A percentile compares a stretch with the other conserved stretches of the same genome.
phyloP scores from a whole-genome alignment of 441 rosid genomes.

The Adansonia rubrostipa region DNA sequence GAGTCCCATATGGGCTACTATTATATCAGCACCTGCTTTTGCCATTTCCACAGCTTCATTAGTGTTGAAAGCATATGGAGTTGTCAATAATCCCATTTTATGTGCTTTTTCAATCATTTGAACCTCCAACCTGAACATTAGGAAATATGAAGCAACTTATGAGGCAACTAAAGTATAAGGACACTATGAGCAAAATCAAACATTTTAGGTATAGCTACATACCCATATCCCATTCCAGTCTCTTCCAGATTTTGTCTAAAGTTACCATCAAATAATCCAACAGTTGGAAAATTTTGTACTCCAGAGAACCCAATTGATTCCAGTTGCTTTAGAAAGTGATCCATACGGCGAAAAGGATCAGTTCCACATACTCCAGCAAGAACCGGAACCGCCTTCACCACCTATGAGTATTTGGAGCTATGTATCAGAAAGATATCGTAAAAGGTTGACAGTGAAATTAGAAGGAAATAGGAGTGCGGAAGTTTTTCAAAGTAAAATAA shows the following conservation, averaged over 20 bases:
- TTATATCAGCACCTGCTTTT: conserved; percentile 89
- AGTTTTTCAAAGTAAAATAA: conserved; percentile 10
- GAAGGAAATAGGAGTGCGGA: not conserved
- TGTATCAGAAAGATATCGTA: not conserved
- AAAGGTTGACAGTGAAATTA: not conserved
- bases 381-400: conserved; percentile 81
- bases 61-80: conserved; percentile 84
- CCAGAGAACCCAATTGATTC: conserved; percentile 89
- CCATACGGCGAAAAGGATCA: conserved; percentile 92
- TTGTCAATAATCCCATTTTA: conserved; percentile 85
- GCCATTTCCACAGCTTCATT: conserved; percentile 85
- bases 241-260: conserved; percentile 95
- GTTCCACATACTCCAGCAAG: conserved; percentile 98
- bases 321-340: conserved; percentile 76
- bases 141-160: conserved; percentile 18
- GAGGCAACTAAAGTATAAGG: conserved; percentile 4
- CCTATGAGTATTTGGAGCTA: conserved; percentile 44
- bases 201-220: conserved; percentile 45
- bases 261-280: conserved; percentile 92
- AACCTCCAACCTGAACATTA: conserved; percentile 73
- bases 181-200: conserved; percentile 10
- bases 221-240: conserved; percentile 98
- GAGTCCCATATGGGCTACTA: conserved; percentile 97
- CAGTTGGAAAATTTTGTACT: conserved; percentile 96
- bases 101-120: conserved; percentile 87